A percentile compares a stretch with the other conserved stretches of the same genome.
These are phyloP conservation scores for Ophiocordyceps sinensis DNA, from an alignment of 2,329 filamentous ascomycete species.

Conservation along the genomic window DNA sequence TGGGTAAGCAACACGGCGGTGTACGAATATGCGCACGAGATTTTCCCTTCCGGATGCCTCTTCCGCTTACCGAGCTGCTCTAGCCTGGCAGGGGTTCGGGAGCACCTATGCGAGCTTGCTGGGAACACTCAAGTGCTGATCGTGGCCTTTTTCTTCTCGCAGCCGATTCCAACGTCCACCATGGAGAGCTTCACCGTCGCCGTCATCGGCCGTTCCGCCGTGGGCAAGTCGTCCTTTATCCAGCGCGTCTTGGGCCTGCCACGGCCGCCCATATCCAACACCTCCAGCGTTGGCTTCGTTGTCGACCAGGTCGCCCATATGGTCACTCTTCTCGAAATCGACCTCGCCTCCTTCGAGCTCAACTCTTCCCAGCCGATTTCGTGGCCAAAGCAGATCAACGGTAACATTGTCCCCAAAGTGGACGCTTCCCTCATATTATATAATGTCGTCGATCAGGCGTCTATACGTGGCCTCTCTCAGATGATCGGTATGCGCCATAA, in stretches of 20 bases:
- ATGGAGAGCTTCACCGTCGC: constrained; percentile 53
- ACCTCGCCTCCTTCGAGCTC: constrained; percentile 50
- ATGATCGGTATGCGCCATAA: constrained; percentile 47
- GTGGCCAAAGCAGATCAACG: constrained; percentile 55
- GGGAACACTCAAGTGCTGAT: background rate
- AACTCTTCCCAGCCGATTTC: constrained; percentile 41
- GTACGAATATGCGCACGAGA: no score
- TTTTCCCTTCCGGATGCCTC: no score
- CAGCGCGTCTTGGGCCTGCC: constrained; percentile 45
- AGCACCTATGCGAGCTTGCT: no score
- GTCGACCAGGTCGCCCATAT: constrained; percentile 43
- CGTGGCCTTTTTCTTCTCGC: constrained; percentile 3
- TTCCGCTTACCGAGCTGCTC: no score
- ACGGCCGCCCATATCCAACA: constrained; percentile 35
- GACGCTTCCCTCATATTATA: constrained; percentile 79
- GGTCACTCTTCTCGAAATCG: constrained; percentile 50
- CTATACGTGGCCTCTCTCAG: constrained; percentile 58
- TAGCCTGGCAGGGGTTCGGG: no score
- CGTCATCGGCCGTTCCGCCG: constrained; percentile 50
- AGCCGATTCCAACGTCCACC: constrained; percentile 16
- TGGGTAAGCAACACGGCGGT: constrained; percentile 17
- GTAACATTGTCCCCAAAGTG: constrained; percentile 57
- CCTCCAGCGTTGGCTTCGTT: constrained; percentile 40
- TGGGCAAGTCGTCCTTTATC: constrained; percentile 55
- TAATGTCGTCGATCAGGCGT: constrained; percentile 68